These are phyloP conservation scores for Penicillium sp. DNA, from an alignment of 2,329 filamentous ascomycete genomes.

Conservation along the genomic window DNA sequence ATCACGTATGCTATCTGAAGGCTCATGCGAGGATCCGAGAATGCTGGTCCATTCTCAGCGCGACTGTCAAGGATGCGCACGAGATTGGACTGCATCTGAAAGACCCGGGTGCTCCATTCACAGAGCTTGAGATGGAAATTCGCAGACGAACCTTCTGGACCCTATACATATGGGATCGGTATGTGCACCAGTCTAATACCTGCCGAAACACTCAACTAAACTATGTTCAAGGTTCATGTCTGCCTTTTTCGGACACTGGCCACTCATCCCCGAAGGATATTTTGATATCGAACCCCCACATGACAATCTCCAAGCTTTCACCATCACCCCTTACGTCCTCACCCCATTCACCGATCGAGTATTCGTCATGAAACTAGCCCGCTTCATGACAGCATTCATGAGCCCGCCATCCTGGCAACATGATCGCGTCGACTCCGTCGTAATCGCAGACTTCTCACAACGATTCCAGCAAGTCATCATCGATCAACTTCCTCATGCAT, in stretches of 20 bases:
- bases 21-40: slow-evolving; percentile 13
- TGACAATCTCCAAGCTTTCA: slow-evolving; percentile 10
- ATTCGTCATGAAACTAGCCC: slow-evolving; percentile 16
- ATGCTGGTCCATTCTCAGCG: slow-evolving; percentile 14
- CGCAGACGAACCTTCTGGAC: slow-evolving; percentile 17
- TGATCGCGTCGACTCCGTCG: slow-evolving; percentile 8
- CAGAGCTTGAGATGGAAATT: slow-evolving; percentile 16
- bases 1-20: slow-evolving; percentile 14
- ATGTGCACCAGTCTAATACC: background rate
- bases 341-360: slow-evolving; percentile 19
- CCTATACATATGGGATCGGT: slow-evolving; percentile 18
- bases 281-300: slow-evolving; percentile 16
- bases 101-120: slow-evolving; percentile 5
- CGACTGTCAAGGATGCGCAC: slow-evolving; percentile 15
- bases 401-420: slow-evolving; percentile 18
- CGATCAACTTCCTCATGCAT: slow-evolving; percentile 12
- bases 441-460: slow-evolving; percentile 16
- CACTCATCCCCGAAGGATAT: slow-evolving; percentile 19
- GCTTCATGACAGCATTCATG: slow-evolving; percentile 16
- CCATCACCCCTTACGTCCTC: slow-evolving; percentile 10
- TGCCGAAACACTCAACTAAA: background rate
- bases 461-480: slow-evolving; percentile 16
- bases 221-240: slow-evolving; percentile 11
- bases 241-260: slow-evolving; percentile 17
- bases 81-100: slow-evolving; percentile 16